Base-by-base conservation (phyloP, 148 eudicot species). In the Chenopodium formosanum region DNA sequence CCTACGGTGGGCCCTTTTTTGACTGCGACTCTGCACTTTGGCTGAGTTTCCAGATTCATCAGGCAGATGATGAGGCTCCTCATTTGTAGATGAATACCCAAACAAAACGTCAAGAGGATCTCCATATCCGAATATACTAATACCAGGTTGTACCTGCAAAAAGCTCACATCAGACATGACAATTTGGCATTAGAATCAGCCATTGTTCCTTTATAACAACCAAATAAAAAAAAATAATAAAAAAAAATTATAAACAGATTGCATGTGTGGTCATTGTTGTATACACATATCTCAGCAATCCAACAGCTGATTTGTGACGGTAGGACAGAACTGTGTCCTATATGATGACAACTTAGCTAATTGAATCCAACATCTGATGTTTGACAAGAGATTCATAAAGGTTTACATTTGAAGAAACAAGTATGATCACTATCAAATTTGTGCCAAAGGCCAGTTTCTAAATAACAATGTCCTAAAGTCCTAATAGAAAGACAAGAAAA, bases 51-150 rank as follows among this genome's bases (percentile, higher is more conserved):
- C 53, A 32, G 86, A 74, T 62, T 70, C 73, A 58, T 46, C 82
- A n/a, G 76, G 71, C 22, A 37, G 7, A 37, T 70, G 76, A 68
- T 19, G 76, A 74, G 23, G 48, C 40, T 81, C 86, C 9, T 87
- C 84, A 10, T 70, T 71, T 71, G 63, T 50, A 7, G 19, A 63
- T 32, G 87, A 67, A 79, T 70, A 34, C 67, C 88, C 88, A 23
- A 88, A 75, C 44, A 88, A 52, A 48, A 77, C 82, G 29, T 88
- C 88, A 32, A 88, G 75, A 37, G 88, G 90, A 75, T 81, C 90
- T 31, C 74, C 88, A 78, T 78, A 82, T 70, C 79, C 88, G 37
- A 31, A 74, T 44, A 81, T 52, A 72, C 22, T 32, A 6, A 77
- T 63, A 19, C 77, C 70, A 1, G 76, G 71, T 50, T 80, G 71